Conservation (phyloP, 2,329 filamentous ascomycete genomes). For the Rhinocladiella similis region DNA sequence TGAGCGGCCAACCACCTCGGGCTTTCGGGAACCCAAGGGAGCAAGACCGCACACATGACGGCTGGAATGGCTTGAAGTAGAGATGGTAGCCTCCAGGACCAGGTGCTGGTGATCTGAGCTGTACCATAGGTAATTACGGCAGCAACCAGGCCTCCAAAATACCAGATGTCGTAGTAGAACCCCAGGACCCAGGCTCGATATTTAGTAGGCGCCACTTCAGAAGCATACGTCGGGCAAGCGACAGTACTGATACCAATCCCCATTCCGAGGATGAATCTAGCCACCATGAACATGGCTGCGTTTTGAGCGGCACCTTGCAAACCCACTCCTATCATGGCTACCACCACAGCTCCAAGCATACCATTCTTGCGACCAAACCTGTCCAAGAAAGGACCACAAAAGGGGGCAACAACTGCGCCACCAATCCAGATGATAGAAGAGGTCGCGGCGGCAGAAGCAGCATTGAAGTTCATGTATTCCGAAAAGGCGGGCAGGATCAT, state of each 20-base stretch:
- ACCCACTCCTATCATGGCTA: constrained; percentile 58
- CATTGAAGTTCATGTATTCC: constrained; percentile 35
- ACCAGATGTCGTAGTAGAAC: constrained; percentile 12
- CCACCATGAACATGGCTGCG: constrained; percentile 5
- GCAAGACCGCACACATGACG: constrained; percentile 39
- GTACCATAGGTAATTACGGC: constrained; percentile 12
- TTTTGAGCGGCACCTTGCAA: constrained; percentile 47
- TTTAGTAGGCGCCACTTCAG: not conserved
- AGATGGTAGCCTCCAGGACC: constrained; percentile 9
- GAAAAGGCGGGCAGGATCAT: constrained; percentile 37
- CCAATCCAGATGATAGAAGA: constrained; percentile 37
- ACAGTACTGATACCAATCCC: constrained; percentile 2
- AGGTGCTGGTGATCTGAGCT: constrained; percentile 1
- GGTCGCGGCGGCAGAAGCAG: constrained; percentile 34
- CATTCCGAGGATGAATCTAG: constrained; percentile 6
- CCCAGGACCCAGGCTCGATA: constrained; percentile 12
- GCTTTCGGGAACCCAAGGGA: constrained; percentile 33
- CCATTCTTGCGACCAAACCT: constrained; percentile 54
- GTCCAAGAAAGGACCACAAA: constrained; percentile 42
- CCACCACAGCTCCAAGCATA: constrained; percentile 55
- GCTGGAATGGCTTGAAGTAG: constrained; percentile 3
- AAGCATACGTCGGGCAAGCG: constrained; percentile 5
- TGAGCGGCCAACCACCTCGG: constrained; percentile 30
- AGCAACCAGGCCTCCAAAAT: constrained; percentile 9
- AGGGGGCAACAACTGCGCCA: constrained; percentile 38